These are phyloP conservation scores for Meripilus lineatus DNA, from an alignment of 1,284 basidiomycete species.

Conservation along the genomic window DNA sequence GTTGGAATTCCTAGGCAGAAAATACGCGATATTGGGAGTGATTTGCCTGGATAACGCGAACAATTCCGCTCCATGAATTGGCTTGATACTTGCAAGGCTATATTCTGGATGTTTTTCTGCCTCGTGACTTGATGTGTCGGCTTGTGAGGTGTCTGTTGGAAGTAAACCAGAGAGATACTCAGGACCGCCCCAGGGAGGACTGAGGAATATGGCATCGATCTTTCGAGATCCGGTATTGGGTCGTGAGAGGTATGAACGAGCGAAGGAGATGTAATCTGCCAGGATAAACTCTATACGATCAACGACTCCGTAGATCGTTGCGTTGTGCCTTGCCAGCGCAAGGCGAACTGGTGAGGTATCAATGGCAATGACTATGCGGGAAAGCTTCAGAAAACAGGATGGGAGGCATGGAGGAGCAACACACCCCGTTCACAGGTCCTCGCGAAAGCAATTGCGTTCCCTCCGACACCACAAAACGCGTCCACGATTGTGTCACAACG, in stretches of 20 bases:
- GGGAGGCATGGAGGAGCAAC: constrained; percentile 25
- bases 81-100: constrained; percentile 67
- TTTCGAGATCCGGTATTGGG: constrained; percentile 26
- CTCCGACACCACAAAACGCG: constrained; percentile 96
- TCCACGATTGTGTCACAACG: constrained; percentile 83
- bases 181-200: constrained; percentile 91
- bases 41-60: constrained; percentile 69
- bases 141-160: too few relatives aligned
- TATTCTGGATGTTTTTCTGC: constrained; percentile 47
- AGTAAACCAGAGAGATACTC: constrained; percentile 58
- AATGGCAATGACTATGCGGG: constrained; percentile 76
- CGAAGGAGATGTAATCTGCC: constrained; percentile 83
- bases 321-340: constrained; percentile 88
- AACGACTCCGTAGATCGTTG: constrained; percentile 87
- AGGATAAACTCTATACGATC: constrained; percentile 93
- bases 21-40: constrained; percentile 84
- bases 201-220: constrained; percentile 87
- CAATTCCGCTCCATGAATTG: constrained; percentile 78
- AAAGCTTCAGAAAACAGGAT: constrained; percentile 1
- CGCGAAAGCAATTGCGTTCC: constrained; percentile 97
- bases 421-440: constrained; percentile 87
- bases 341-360: constrained; percentile 84
- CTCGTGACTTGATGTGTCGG: constrained; percentile 8
- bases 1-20: constrained; percentile 81
- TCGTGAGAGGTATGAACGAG: constrained; percentile 37